Evolutionary conservation across 805 yeast species (phyloP), one percentile per base, ranked within the genome.

Genomic region (Saccharomycopsis capsularis): DNA sequence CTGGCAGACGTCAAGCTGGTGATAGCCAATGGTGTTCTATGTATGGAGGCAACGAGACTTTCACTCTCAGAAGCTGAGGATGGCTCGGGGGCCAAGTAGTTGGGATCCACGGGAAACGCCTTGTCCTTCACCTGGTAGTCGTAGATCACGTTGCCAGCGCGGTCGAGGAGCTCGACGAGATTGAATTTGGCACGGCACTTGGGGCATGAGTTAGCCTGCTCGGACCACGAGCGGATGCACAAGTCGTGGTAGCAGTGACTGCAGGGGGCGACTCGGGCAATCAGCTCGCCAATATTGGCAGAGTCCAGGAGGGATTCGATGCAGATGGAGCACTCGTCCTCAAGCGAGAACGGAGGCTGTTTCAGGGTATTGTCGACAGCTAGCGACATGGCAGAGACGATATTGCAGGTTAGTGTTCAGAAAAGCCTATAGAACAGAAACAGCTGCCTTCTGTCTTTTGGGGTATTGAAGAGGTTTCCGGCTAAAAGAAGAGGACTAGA

Each of bases 161-260:
- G 46, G n/a, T 59, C 59, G 22, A 64, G 56, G 3, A 66, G 50
- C 44, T 68, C 67, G 24, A 76, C 63, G 23, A 62, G 52, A 42
- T 69, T 60, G 57, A 70, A 79, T 40, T 65, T 64, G 27, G 68
- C 57, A 19, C 86, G 73, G 57, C 86, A 80, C 3, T 79, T 74
- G 2, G 86, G 86, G 57, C 85, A 79, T 46, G 73, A 68, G 59
- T 75, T 77, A 22, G 82, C 76, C 36, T 74, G 69, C 35, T 67
- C 61, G 19, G 75, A 62, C 90, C 90, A 83, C 25, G 70, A 68
- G 32, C 68, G 56, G 34, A 82, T 70, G 56, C 90, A 83, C 15
- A 64, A 57, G 3, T 71, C 65, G 60, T 83, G 90, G 57, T 78
- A 81, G 47, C 57, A 58, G 60, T 81, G 86, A 32, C 63, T 61